phyloP scores from a whole-genome alignment of 306 rosid genomes.

The Sechiopsis laciniata region DNA sequence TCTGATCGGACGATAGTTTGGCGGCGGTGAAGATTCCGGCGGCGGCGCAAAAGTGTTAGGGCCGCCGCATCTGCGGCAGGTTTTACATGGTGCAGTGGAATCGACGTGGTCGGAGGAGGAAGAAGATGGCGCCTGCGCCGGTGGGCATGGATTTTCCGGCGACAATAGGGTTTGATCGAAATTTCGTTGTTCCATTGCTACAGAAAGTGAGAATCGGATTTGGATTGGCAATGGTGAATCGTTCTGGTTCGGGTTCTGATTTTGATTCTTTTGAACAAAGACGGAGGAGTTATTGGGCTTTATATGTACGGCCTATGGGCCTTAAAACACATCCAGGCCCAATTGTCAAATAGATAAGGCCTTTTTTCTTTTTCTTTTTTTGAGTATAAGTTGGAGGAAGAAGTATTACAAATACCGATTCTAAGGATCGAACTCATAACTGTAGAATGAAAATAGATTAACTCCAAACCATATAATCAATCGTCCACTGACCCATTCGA shows the following conservation, averaged over 20 bases:
- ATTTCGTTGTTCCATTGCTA: constrained; percentile 27
- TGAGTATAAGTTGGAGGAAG: too few relatives aligned
- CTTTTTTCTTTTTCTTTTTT: too few relatives aligned
- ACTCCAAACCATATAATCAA: too few relatives aligned
- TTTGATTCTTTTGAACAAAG: neutral
- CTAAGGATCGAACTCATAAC: too few relatives aligned
- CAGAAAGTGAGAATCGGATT: constrained; percentile 12
- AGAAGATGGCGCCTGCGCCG: neutral
- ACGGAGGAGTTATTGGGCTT: neutral
- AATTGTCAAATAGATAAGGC: neutral
- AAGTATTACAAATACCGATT: too few relatives aligned
- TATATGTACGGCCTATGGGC: constrained; percentile 11
- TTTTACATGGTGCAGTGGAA: constrained; percentile 19
- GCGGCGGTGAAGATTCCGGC: constrained; percentile 64
- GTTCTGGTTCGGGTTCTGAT: neutral
- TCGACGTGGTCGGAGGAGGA: constrained; percentile 7
- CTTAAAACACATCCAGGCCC: neutral
- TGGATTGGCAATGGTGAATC: neutral
- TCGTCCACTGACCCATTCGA: too few relatives aligned
- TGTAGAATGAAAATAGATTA: too few relatives aligned
- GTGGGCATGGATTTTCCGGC: constrained; percentile 21
- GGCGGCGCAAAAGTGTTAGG: constrained; percentile 56
- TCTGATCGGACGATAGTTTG: constrained; percentile 73
- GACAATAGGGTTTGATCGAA: constrained; percentile 26
- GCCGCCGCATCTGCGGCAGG: constrained; percentile 79